These are phyloP conservation scores for Penicillium bovifimosum DNA, from an alignment of 495 filamentous ascomycete genomes.

Conservation along the genomic window DNA sequence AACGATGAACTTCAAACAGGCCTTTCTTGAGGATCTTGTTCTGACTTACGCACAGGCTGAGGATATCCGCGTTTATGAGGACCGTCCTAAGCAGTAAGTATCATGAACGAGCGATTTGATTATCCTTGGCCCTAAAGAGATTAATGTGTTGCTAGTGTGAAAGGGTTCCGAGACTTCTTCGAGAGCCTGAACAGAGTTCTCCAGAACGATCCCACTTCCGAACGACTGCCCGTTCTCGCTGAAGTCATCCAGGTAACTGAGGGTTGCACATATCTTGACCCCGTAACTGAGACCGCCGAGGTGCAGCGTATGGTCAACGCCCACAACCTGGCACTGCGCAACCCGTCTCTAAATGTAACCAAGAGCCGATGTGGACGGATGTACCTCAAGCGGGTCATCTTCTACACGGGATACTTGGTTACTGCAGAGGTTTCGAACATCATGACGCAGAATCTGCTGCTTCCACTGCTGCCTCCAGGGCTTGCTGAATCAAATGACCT, in stretches of 20 bases:
- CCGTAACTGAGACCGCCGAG: slow-evolving; percentile 74
- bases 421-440: slow-evolving; percentile 59
- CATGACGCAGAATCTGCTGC: slow-evolving; percentile 60
- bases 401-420: slow-evolving; percentile 94
- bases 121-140: background rate
- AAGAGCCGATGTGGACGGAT: slow-evolving; percentile 41
- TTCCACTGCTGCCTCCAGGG: slow-evolving; percentile 44
- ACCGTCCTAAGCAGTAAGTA: slow-evolving; percentile 58
- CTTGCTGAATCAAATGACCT: slow-evolving; percentile 56
- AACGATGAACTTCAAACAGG: slow-evolving; percentile 86
- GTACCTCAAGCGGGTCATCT: slow-evolving; percentile 76
- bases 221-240: slow-evolving; percentile 57
- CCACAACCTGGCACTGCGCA: slow-evolving; percentile 61
- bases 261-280: slow-evolving; percentile 67
- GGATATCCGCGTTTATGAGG: slow-evolving; percentile 71
- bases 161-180: slow-evolving; percentile 78
- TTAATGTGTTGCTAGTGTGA: slow-evolving; percentile 46
- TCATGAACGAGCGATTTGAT: background rate
- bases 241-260: slow-evolving; percentile 90
- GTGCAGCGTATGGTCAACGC: slow-evolving; percentile 84
- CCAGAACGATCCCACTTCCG: slow-evolving; percentile 25
- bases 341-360: slow-evolving; percentile 26
- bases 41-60: slow-evolving; percentile 77
- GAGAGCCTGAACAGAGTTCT: slow-evolving; percentile 59
- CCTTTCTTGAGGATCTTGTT: slow-evolving; percentile 70